Base-by-base conservation (phyloP, 2,329 filamentous ascomycete species). In the Zasmidium angulare region DNA sequence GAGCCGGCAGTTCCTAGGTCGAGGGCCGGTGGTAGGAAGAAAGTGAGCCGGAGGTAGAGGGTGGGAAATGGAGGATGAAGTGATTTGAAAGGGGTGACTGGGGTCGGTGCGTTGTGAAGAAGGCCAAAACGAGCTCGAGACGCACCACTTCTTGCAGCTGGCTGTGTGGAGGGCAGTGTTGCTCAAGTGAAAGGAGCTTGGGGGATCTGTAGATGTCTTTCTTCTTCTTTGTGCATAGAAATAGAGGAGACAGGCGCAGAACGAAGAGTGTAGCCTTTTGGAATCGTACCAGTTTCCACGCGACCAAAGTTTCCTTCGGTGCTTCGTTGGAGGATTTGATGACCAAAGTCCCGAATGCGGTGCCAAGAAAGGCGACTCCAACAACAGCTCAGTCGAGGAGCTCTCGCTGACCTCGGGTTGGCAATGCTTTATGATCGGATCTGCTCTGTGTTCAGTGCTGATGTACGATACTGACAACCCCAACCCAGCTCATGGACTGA, bases 21-120 rank as follows among this genome's bases (percentile, higher is more conserved):
- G 2, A 61, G 57, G 36, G 53, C 58, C 1, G 63, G 62, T 24
- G 58, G 61, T 23, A 54, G 62, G 17, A 66, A 63, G 56, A 63
- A 66, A 50, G 61, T 63, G 17, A 47, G 54, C 20, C 56, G 62
- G n/a, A 55, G 62, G 26, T n/a, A n/a, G n/a, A n/a, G n/a, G n/a
- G n/a, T n/a, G n/a, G n/a, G n/a, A n/a, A n/a, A n/a, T n/a, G n/a
- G n/a, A n/a, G n/a, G n/a, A n/a, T 65, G 50, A 56, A 46, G 21
- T 43, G 4, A 19, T 20, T n/a, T n/a, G 26, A 49, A 24, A 49
- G 46, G 4, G 43, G 17, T 22, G 46, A 49, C n/a, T n/a, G 14
- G 36, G 36, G 36, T 43, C n/a, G 9, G 36, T 17, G 36, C n/a
- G 36, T 3, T 43, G 9, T 43, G 36, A 17, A 14, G 36, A 17